Conservation (phyloP, 768 basidiomycete species). For the Leccinum incarnatum region DNA sequence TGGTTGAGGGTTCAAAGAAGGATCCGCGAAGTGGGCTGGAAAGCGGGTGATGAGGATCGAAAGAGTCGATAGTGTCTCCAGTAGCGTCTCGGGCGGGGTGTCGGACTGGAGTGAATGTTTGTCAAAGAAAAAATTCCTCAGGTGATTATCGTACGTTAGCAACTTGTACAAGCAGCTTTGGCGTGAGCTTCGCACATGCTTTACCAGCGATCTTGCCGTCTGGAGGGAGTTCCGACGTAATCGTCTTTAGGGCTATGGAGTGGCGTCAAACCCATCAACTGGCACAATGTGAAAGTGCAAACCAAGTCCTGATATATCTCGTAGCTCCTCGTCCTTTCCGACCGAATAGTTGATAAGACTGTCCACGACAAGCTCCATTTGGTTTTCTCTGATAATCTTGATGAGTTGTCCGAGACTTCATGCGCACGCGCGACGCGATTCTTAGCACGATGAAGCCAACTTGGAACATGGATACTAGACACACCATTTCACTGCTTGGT, state of each 20-base stretch:
- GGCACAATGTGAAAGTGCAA: neutral
- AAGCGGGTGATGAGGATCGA: constrained; percentile 88
- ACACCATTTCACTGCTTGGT: constrained; percentile 94
- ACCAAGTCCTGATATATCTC: constrained; percentile 96
- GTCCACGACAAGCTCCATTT: constrained; percentile 87
- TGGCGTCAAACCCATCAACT: constrained; percentile 4
- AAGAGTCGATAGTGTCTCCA: constrained; percentile 82
- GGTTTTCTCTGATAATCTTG: constrained; percentile 78
- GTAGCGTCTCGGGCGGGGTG: constrained; percentile 75
- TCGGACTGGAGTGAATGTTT: constrained; percentile 40
- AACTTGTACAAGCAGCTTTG: constrained; percentile 78
- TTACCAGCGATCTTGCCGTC: constrained; percentile 76
- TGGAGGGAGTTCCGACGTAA: constrained; percentile 84
- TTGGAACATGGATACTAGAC: neutral
- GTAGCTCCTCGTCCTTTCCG: constrained; percentile 85
- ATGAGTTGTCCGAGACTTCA: constrained; percentile 83
- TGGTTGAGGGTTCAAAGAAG: constrained; percentile 54
- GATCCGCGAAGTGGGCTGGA: constrained; percentile 60
- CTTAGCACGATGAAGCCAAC: constrained; percentile 2
- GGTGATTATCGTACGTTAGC: constrained; percentile 52
- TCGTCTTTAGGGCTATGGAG: constrained; percentile 82
- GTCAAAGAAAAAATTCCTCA: constrained; percentile 5
- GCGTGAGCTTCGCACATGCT: constrained; percentile 80
- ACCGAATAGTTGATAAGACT: constrained; percentile 83
- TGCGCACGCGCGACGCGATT: neutral